Evolutionary conservation across 768 basidiomycete species (phyloP).

Genomic region (Tulasnella sp.): DNA sequence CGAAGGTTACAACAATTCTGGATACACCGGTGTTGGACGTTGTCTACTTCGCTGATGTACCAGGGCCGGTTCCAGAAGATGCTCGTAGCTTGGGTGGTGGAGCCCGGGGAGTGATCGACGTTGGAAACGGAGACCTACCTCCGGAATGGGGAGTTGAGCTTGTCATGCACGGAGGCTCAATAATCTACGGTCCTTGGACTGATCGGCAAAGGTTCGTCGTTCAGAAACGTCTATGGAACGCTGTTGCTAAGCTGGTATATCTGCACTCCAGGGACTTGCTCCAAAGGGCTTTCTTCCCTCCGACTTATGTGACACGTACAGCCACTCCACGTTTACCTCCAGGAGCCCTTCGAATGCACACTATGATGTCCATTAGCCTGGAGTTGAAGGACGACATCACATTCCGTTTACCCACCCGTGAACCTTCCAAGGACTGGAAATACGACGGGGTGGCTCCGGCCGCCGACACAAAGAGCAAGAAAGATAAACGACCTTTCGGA

Average conservation of each 20-base stretch:
- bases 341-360: constrained; percentile 77
- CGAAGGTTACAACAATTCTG: constrained; percentile 79
- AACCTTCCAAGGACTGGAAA: constrained; percentile 95
- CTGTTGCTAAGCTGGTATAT: not conserved
- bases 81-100: constrained; percentile 26
- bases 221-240: not conserved
- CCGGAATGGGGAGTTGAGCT: constrained; percentile 96
- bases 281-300: constrained; percentile 82
- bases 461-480: constrained; percentile 44
- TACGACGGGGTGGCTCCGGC: constrained; percentile 67
- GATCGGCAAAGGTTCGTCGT: constrained; percentile 79
- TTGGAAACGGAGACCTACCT: constrained; percentile 83
- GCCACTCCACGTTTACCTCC: constrained; percentile 59
- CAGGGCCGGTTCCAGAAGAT: constrained; percentile 34
- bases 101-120: constrained; percentile 51
- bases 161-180: constrained; percentile 68
- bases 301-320: constrained; percentile 66
- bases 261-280: constrained; percentile 60
- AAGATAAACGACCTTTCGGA: constrained; percentile 61
- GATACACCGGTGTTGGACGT: constrained; percentile 78
- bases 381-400: constrained; percentile 78
- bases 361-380: constrained; percentile 75
- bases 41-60: constrained; percentile 81
- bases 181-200: constrained; percentile 95
- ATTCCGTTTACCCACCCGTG: constrained; percentile 86